phyloP scores from a whole-genome alignment of 2,329 filamentous ascomycete species.

The Periconia sp. region DNA sequence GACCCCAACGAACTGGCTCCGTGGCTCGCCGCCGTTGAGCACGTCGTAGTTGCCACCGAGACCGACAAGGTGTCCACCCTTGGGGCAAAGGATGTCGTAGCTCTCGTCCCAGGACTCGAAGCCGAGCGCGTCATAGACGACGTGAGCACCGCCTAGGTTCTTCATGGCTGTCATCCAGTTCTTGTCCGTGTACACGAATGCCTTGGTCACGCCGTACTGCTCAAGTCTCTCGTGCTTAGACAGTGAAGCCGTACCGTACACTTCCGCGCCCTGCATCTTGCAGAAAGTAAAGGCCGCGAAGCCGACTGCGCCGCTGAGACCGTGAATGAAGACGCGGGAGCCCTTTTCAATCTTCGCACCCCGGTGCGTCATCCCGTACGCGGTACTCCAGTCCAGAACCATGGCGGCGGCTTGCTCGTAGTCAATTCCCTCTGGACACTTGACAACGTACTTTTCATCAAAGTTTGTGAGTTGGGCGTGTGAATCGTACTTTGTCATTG shows the following conservation, averaged over 20 bases:
- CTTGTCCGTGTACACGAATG: conserved; percentile 54
- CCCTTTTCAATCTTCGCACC: conserved; percentile 46
- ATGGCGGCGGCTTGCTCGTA: conserved; percentile 47
- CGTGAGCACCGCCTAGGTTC: conserved; percentile 49
- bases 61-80: conserved; percentile 38
- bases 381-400: conserved; percentile 49
- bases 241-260: conserved; percentile 54
- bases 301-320: conserved; percentile 55
- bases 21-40: conserved; percentile 21
- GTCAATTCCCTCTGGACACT: conserved; percentile 47
- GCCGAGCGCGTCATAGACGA: conserved; percentile 54
- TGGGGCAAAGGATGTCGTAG: conserved; percentile 45
- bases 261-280: conserved; percentile 47
- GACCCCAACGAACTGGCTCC: conserved; percentile 16
- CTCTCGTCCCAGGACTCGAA: conserved; percentile 56
- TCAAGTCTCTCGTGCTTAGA: conserved; percentile 49
- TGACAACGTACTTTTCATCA: conserved; percentile 50
- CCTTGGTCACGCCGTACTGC: conserved; percentile 40
- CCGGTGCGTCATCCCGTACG: conserved; percentile 34
- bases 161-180: conserved; percentile 53
- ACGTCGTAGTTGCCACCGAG: conserved; percentile 29
- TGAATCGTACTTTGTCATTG: conserved; percentile 31
- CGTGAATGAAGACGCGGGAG: conserved; percentile 55
- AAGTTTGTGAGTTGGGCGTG: conserved; percentile 52
- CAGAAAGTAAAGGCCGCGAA: conserved; percentile 48